phyloP scores from a whole-genome alignment of 1,284 basidiomycete species.

The Cystobasidium slooffiae region DNA sequence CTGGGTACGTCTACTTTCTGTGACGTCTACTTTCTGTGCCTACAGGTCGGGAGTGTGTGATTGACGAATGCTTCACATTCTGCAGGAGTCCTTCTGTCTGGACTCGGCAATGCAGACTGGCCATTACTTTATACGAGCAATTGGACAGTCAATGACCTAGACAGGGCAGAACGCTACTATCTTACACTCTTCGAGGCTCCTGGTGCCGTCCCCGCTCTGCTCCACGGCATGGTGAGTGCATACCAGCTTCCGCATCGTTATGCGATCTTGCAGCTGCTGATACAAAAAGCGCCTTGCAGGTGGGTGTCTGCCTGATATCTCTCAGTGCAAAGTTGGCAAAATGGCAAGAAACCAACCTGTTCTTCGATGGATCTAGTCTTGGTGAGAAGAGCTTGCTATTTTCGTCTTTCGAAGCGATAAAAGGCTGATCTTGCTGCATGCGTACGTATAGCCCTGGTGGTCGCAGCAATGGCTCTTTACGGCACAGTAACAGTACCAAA shows the following conservation, averaged over 20 bases:
- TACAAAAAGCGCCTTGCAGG: background rate
- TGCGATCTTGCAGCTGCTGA: background rate
- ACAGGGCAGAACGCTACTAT: constrained; percentile 42
- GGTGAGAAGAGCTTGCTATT: constrained; percentile 11
- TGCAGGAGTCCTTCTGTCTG: constrained; percentile 32
- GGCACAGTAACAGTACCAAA: constrained; percentile 42
- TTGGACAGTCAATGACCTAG: constrained; percentile 24
- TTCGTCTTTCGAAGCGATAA: background rate
- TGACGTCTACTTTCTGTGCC: too few species aligned
- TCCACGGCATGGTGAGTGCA: constrained; percentile 39
- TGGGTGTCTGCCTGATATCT: constrained; percentile 37
- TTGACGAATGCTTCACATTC: background rate
- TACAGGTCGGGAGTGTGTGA: background rate
- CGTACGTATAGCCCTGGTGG: constrained; percentile 21
- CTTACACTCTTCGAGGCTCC: constrained; percentile 41
- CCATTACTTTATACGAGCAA: constrained; percentile 24
- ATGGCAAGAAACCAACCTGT: constrained; percentile 40
- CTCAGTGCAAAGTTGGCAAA: constrained; percentile 37
- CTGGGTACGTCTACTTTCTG: constrained; percentile 30
- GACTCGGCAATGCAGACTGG: constrained; percentile 39
- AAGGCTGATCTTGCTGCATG: background rate
- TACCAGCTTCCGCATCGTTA: background rate
- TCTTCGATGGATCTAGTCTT: constrained; percentile 41
- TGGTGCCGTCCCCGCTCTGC: constrained; percentile 34
- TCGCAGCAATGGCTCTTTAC: constrained; percentile 41